Percentiles rank a stretch among this genome's conserved stretches.
phyloP scores from a whole-genome alignment of 441 rosid species.

The Pelargonium fulgidum region DNA sequence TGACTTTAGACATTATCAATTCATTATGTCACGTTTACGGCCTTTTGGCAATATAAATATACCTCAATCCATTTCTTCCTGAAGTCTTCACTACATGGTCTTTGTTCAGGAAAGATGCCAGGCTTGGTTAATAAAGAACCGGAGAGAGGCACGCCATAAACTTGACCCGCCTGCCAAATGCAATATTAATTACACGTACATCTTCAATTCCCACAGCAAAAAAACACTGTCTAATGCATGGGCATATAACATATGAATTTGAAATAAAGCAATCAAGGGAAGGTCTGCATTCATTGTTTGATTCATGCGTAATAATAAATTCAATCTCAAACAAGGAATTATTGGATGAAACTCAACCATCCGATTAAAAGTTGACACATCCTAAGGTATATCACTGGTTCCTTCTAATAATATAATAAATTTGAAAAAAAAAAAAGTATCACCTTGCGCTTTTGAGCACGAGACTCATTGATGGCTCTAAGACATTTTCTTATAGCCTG shows the following conservation, averaged over 20 bases:
- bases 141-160: constrained; percentile 86
- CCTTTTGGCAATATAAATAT: constrained; percentile 15
- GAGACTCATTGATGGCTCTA: constrained; percentile 95
- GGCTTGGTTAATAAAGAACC: constrained; percentile 70
- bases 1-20: background rate
- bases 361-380: too few species aligned
- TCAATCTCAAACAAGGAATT: background rate
- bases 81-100: constrained; percentile 68
- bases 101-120: constrained; percentile 81
- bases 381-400: too few species aligned
- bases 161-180: constrained; percentile 87
- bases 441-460: constrained; percentile 97
- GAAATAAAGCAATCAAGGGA: background rate
- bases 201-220: constrained; percentile 20
- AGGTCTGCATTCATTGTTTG: background rate
- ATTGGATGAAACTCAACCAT: background rate
- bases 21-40: background rate
- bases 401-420: constrained; percentile 1
- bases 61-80: constrained; percentile 98
- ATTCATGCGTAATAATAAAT: background rate
- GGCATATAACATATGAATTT: constrained; percentile 2
- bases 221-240: background rate
- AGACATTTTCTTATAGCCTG: constrained; percentile 82
- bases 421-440: background rate
- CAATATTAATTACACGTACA: constrained; percentile 12